phyloP scores from a whole-genome alignment of 352 stramenopile genomes.

The Poterioochromonas sp. region DNA sequence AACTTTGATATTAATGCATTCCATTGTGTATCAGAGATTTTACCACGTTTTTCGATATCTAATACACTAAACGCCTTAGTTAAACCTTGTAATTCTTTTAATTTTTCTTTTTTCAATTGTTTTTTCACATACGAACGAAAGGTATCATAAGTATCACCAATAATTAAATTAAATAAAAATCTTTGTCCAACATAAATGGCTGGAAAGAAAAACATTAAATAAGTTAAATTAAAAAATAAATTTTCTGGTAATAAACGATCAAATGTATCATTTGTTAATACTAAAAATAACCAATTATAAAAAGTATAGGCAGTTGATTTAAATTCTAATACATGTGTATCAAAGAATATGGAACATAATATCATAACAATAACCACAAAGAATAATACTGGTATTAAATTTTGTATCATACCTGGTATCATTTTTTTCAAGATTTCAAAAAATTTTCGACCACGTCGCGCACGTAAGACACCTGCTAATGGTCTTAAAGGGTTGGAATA shows the following conservation, averaged over 20 bases:
- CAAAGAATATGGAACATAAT: background rate
- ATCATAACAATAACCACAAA: constrained; percentile 20
- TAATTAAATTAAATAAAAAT: constrained; percentile 28
- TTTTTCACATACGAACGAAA: constrained; percentile 21
- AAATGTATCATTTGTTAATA: constrained; percentile 33
- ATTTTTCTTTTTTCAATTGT: constrained; percentile 29
- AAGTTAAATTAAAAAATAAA: background rate
- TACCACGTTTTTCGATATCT: constrained; percentile 1
- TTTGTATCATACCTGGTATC: constrained; percentile 1
- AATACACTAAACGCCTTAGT: constrained; percentile 28
- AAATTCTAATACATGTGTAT: background rate
- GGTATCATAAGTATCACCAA: constrained; percentile 31
- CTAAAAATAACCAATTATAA: constrained; percentile 32
- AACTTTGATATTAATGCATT: background rate
- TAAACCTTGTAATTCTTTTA: constrained; percentile 32
- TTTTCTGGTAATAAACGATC: constrained; percentile 1
- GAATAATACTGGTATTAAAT: background rate
- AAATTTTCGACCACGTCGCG: constrained; percentile 4
- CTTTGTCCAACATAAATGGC: constrained; percentile 25
- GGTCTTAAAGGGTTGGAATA: constrained; percentile 22
- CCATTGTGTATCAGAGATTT: background rate
- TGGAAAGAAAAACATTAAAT: constrained; percentile 31
- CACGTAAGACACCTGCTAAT: constrained; percentile 3
- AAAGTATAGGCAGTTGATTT: background rate
- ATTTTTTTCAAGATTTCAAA: constrained; percentile 32